phyloP scores from a whole-genome alignment of 805 yeast genomes.

The Starmerella lactis-condensi region DNA sequence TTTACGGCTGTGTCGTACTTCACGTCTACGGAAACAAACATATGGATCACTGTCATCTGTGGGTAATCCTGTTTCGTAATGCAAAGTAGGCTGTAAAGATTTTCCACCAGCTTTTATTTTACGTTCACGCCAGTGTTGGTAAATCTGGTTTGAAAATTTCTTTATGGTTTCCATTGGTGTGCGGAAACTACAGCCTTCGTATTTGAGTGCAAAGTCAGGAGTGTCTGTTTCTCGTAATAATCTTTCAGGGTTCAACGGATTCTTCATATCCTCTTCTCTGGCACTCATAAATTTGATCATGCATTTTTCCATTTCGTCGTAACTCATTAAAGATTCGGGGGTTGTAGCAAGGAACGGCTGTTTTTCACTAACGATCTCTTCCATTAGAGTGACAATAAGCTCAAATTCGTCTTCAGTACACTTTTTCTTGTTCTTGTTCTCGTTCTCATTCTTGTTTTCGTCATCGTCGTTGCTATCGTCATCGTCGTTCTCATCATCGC shows the following conservation, averaged over 20 bases:
- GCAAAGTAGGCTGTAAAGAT: slow-evolving; percentile 52
- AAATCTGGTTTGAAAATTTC: slow-evolving; percentile 45
- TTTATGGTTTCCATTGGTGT: slow-evolving; percentile 17
- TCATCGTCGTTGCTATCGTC: slow-evolving; percentile 75
- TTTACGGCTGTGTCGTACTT: slow-evolving; percentile 84
- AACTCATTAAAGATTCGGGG: slow-evolving; percentile 54
- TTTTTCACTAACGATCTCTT: slow-evolving; percentile 50
- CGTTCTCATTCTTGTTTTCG: slow-evolving; percentile 26
- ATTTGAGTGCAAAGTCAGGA: slow-evolving; percentile 14
- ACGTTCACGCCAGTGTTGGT: slow-evolving; percentile 65
- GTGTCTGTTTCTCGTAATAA: slow-evolving; percentile 15
- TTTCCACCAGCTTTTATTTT: slow-evolving; percentile 54
- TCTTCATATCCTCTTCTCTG: slow-evolving; percentile 25
- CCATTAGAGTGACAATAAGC: slow-evolving; percentile 51
- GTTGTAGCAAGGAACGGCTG: slow-evolving; percentile 83
- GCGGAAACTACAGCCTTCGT: slow-evolving; percentile 13
- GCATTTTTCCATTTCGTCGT: slow-evolving; percentile 45
- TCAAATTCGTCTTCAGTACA: slow-evolving; percentile 80
- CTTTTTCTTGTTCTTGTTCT: slow-evolving; percentile 12
- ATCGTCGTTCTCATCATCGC: slow-evolving; percentile 71
- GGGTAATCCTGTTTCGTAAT: slow-evolving; percentile 71
- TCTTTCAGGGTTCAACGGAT: slow-evolving; percentile 28
- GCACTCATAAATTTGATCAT: slow-evolving; percentile 25
- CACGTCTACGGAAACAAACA: slow-evolving; percentile 87
- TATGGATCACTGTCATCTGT: slow-evolving; percentile 74